phyloP scores from a whole-genome alignment of 2,329 filamentous ascomycete species.

The Aspergillus aculeatus region DNA sequence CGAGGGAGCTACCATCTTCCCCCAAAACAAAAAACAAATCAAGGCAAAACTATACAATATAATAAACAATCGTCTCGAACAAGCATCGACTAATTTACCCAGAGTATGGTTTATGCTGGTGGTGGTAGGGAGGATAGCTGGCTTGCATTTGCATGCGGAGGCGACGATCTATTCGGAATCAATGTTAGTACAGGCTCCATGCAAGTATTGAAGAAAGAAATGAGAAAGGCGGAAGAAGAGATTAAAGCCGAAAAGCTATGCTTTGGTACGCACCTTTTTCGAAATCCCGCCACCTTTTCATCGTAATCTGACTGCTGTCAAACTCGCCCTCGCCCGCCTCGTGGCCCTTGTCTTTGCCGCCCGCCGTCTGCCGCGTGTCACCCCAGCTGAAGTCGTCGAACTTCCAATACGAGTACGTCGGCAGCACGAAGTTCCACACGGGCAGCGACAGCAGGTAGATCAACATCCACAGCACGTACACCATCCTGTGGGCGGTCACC shows the following conservation, averaged over 20 bases:
- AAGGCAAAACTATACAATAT: too few relatives aligned
- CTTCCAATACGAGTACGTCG: constrained; percentile 96
- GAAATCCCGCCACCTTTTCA: constrained; percentile 98
- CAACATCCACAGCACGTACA: constrained; percentile 94
- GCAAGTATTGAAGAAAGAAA: too few relatives aligned
- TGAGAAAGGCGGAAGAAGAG: too few relatives aligned
- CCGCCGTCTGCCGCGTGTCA: constrained; percentile 91
- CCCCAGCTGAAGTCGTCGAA: constrained; percentile 99
- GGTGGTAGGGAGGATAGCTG: background rate
- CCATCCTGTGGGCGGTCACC: constrained; percentile 86
- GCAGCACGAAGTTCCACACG: constrained; percentile 96
- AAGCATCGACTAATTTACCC: too few relatives aligned
- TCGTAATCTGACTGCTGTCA: constrained; percentile 97
- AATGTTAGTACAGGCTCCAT: background rate
- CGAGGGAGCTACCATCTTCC: too few relatives aligned
- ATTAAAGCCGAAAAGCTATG: too few relatives aligned
- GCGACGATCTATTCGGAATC: constrained; percentile 28
- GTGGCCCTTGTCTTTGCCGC: constrained; percentile 85
- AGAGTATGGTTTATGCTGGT: background rate
- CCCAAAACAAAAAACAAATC: too few relatives aligned
- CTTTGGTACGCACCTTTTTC: constrained; percentile 62
- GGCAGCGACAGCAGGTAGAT: constrained; percentile 92
- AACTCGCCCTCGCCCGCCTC: constrained; percentile 88
- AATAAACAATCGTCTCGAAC: too few relatives aligned
- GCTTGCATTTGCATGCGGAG: constrained; percentile 27